These are phyloP conservation scores for Pyropia haitanensis DNA, from an alignment of 23 red algal genomes.

Conservation along the genomic window DNA sequence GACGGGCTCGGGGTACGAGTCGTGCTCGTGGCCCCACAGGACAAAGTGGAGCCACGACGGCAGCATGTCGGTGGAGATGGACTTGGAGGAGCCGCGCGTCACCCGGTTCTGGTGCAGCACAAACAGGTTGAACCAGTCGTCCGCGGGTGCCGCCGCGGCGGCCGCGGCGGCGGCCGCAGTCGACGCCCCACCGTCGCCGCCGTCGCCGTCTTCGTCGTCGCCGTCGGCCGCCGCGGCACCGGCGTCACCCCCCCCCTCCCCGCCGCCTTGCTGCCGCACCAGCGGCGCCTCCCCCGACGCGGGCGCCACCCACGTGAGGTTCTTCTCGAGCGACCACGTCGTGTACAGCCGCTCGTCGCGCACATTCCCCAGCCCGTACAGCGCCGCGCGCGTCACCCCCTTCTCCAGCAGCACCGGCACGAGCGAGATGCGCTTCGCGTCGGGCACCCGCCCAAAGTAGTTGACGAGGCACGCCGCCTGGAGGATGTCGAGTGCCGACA, in stretches of 20 bases:
- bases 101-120: conserved; percentile 91
- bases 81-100: conserved; percentile 45
- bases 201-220: neutral
- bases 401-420: conserved; percentile 72
- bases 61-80: conserved; percentile 48
- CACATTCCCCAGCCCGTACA: conserved; percentile 93
- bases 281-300: no score
- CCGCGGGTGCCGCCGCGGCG: neutral
- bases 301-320: conserved; percentile 61
- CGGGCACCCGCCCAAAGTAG: conserved; percentile 69
- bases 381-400: conserved; percentile 50
- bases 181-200: conserved; percentile 1
- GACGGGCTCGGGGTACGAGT: conserved; percentile 62
- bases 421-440: conserved; percentile 50
- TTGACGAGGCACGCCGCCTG: conserved; percentile 54
- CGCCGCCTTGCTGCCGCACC: no score
- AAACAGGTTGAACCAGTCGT: conserved; percentile 71
- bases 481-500: conserved; percentile 70
- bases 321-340: conserved; percentile 68
- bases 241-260: neutral
- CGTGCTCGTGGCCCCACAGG: conserved; percentile 97
- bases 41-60: conserved; percentile 92
- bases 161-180: neutral
- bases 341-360: conserved; percentile 83
- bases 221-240: neutral